These are phyloP conservation scores for Rutstroemia sp. DNA, from an alignment of 2,329 filamentous ascomycete species.

Conservation along the genomic window DNA sequence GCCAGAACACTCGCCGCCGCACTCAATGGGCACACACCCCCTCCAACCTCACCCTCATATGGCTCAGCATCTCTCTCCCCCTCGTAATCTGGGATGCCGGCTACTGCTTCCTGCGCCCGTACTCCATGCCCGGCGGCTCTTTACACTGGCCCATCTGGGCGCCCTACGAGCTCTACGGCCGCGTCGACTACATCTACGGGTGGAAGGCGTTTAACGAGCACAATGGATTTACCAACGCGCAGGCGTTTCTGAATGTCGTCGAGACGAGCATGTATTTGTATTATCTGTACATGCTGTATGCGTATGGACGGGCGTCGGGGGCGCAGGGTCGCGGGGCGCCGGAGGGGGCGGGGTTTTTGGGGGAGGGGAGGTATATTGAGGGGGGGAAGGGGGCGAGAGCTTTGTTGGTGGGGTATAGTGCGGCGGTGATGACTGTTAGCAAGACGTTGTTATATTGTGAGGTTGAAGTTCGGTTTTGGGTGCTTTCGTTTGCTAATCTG, in stretches of 20 bases:
- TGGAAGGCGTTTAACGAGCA: slow-evolving; percentile 51
- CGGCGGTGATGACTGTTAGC: slow-evolving; percentile 55
- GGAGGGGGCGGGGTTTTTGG: slow-evolving; percentile 35
- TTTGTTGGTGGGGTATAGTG: slow-evolving; percentile 49
- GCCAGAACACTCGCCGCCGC: slow-evolving; percentile 18
- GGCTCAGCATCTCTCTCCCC: slow-evolving; percentile 56
- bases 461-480: slow-evolving; percentile 21
- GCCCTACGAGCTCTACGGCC: slow-evolving; percentile 59
- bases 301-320: slow-evolving; percentile 31
- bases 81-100: slow-evolving; percentile 67
- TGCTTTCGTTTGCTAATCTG: slow-evolving; percentile 9
- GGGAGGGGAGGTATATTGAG: slow-evolving; percentile 41
- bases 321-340: slow-evolving; percentile 26
- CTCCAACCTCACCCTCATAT: slow-evolving; percentile 48
- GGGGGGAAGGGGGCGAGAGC: slow-evolving; percentile 47
- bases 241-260: slow-evolving; percentile 50
- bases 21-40: slow-evolving; percentile 50
- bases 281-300: slow-evolving; percentile 49
- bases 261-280: slow-evolving; percentile 52
- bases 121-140: slow-evolving; percentile 58
- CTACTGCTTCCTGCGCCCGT: slow-evolving; percentile 54
- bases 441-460: slow-evolving; percentile 63
- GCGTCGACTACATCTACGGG: slow-evolving; percentile 60
- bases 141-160: slow-evolving; percentile 55
- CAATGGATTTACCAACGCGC: slow-evolving; percentile 59